Base-by-base conservation (phyloP, 1,139 yeast species). In the Scheffersomyces insectosa region DNA sequence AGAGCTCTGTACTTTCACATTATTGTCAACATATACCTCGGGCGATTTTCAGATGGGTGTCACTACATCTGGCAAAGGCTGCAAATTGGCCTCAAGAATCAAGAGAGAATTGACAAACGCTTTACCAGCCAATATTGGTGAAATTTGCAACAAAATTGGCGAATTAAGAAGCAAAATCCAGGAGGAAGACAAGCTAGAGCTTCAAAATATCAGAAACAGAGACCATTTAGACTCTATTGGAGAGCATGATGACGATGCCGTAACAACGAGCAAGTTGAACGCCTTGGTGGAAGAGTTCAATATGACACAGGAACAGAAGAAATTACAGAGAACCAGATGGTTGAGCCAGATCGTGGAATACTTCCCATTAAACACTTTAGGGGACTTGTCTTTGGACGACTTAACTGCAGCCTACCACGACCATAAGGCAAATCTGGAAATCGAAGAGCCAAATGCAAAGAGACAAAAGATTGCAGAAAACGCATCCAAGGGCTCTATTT, bases 271-370 rank as follows among this genome's bases (percentile, higher is more conserved):
- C 37, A 71, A 72, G 41, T 72, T 88, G 49, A 88, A 88, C 60
- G 62, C 73, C 29, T 72, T 88, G 36, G 83, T 86, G 6, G 70
- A 77, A 31, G 91, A 85, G 53, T 80, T 80, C 54, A 73, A 74
- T 42, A 77, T 77, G 76, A 70, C 77, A 0, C 70, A 68, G 36
- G 72, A 75, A 34, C 79, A 80, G 54, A 72, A 75, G 54, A 80
- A 78, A 47, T 60, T 73, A 27, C 84, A 82, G 57, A 70, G 96
- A 51, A 74, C 88, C 34, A 75, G 95, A 54, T 93, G 97, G 96
- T 70, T 91, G 43, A 80, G 91, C 1, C 98, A 91, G 58, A 80
- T 91, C 39, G 95, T 91, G 40, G 98, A 91, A 59, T 91, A 91
- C 60, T 91, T 83, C 59, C 99, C 99, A 3, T 70, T 91, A 40